phyloP scores from a whole-genome alignment of 2,329 filamentous ascomycete species.

The Proliferodiscus dingleyae region DNA sequence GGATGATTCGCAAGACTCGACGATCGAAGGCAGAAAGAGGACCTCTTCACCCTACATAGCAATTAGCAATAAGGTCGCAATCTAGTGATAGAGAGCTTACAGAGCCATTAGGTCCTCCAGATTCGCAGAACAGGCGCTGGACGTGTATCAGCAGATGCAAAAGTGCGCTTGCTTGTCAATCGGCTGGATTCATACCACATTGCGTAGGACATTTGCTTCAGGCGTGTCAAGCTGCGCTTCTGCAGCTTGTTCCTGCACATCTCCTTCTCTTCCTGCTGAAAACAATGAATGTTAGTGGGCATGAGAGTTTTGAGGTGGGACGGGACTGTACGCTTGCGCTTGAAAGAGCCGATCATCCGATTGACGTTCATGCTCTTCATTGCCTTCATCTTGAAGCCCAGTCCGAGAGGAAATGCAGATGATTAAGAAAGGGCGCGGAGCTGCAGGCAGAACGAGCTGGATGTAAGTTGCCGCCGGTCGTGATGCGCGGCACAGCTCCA shows the following conservation, averaged over 20 bases:
- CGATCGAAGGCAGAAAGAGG: conserved; percentile 85
- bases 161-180: background rate
- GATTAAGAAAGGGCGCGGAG: background rate
- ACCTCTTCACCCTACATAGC: conserved; percentile 72
- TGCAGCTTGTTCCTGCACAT: conserved; percentile 13
- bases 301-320: background rate
- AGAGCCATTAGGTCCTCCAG: conserved; percentile 53
- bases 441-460: background rate
- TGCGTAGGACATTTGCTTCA: conserved; percentile 60
- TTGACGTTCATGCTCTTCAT: conserved; percentile 33
- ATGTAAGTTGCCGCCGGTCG: background rate
- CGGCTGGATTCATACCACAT: conserved; percentile 56
- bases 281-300: background rate
- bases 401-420: conserved; percentile 32
- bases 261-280: conserved; percentile 10
- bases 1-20: conserved; percentile 91
- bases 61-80: background rate
- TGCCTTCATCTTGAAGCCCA: conserved; percentile 31
- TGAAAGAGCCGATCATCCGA: conserved; percentile 30
- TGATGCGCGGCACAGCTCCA: background rate
- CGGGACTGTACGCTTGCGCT: conserved; percentile 25
- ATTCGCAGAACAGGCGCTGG: conserved; percentile 78
- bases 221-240: conserved; percentile 50
- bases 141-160: conserved; percentile 7
- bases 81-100: conserved; percentile 35